Base-by-base conservation (phyloP, 1,139 yeast genomes). In the Geotrichum cucujoidarum region DNA sequence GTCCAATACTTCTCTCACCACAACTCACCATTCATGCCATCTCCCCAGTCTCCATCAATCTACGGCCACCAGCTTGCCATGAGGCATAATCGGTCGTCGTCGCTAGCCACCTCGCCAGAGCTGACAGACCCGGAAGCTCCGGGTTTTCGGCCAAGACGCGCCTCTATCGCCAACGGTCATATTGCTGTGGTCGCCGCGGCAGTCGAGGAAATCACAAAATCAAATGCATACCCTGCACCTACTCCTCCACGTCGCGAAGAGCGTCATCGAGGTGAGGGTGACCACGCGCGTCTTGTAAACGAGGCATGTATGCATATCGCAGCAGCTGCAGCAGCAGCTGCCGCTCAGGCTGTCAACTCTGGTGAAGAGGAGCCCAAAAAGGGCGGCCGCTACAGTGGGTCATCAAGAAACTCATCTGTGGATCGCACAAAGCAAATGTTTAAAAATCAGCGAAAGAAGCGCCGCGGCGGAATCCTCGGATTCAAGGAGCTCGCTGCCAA, bases 391-490 rank as follows among this genome's bases (percentile, higher is more conserved):
- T 56, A 55, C 37, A 22, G 21, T 14, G 13, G 32, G 24, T 35
- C 34, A 14, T 33, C 36, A 39, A 18, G 52, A 48, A 17, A 30
- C 27, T 11, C 40, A 30, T 45, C 55, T 10, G 56, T 56, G 37
- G 53, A 58, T 55, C 48, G 47, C 13, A 44, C 40, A 8, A 21
- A 41, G 42, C 30, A 50, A 51, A 52, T 57, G 36, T 45, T 53
- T 32, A 51, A 61, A 57, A 46, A 54, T 4, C 63, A 63, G 34
- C 76, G 77, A 58, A 80, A 72, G 58, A 74, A 80, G 65, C 77
- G 90, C 70, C 75, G 95, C 63, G 95, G 95, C 21, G 95, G 95
- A 33, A 89, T 87, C 11, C 70, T 87, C 41, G 95, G 95, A 0
- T 87, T 87, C 68, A 85, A 87, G 65, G 95, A 87, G 64, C 73